Base-by-base conservation (phyloP, 306 rosid genomes). In the Acacia acuminata region DNA sequence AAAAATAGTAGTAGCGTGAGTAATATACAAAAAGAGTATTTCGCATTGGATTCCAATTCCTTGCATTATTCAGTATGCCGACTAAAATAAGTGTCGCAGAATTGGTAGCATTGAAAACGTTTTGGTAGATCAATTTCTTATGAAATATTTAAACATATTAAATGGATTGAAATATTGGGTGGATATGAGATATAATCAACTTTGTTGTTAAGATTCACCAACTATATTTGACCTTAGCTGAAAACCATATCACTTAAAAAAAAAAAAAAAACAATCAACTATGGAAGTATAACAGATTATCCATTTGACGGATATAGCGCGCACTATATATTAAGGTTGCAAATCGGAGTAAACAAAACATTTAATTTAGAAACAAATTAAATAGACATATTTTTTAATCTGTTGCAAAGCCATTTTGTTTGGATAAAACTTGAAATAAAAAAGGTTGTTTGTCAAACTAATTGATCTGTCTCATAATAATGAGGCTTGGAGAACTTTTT, bases 121-220 rank as follows among this genome's bases (percentile, higher is more conserved):
- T 30, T 48, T 7, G 48, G 22, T 78, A 60, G 67, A 67, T n/a
- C 44, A 48, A 5, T 51, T 53, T 70, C 34, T 70, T 32, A 20
- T 36, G 3, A 40, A 53, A 53, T 47, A 11, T 47, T 47, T 32
- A 32, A 78, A 48, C 81, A 44, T 17, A 64, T 44, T 65, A 47
- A 79, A 50, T 67, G 60, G 38, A 42, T 79, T 38, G 44, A 55
- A 10, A 55, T 70, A 24, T 70, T 75, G 20, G 68, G 72, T 69
- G 53, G 22, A 25, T 60, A 10, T 7, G 67, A 32, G 13, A 56
- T 60, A 60, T 61, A 45, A 72, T 63, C 79, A 73, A 45, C 45
- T 73, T 61, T 80, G 73, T 61, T 34, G 78, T 20, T 32, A 73
- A 81, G 56, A 64, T 50, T 65, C 84, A 74, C 78, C 79, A 65